phyloP scores from a whole-genome alignment of 2,329 filamentous ascomycete genomes.

The Aureobasidium sp. region DNA sequence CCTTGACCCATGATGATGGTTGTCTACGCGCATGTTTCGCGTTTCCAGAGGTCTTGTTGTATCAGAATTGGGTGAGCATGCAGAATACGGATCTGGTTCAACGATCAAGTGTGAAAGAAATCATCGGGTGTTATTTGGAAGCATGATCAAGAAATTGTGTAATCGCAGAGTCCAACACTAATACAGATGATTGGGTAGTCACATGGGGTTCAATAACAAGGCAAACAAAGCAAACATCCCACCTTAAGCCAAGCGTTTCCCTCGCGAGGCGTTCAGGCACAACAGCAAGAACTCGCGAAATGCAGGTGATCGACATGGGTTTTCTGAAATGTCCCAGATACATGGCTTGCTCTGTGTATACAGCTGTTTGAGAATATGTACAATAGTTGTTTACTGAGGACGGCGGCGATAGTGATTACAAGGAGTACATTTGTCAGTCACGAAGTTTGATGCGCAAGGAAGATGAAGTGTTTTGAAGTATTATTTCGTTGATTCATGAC shows the following conservation, averaged over 20 bases:
- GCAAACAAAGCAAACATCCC: constrained; percentile 10
- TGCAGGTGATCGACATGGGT: not conserved
- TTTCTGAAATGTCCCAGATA: too few species aligned
- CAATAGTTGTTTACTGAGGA: not conserved
- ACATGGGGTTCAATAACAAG: not conserved
- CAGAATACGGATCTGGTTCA: not conserved
- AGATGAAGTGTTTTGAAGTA: not conserved
- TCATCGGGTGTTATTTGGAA: not conserved
- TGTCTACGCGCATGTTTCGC: constrained; percentile 6
- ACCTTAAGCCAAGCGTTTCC: not conserved
- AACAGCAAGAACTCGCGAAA: not conserved
- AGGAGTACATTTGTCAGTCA: not conserved
- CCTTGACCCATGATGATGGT: constrained; percentile 77
- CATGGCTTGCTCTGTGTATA: not conserved
- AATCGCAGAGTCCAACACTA: not conserved
- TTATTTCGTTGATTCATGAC: constrained; percentile 11
- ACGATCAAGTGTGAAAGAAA: not conserved
- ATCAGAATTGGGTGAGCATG: not conserved
- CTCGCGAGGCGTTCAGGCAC: not conserved
- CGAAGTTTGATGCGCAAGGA: not conserved
- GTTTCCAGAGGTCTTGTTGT: not conserved
- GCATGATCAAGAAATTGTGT: not conserved
- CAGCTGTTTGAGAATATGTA: too few species aligned
- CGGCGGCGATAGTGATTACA: not conserved
- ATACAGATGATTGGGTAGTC: not conserved